A percentile compares a stretch with the other conserved stretches of the same genome.
These are phyloP conservation scores for Lasiosphaeriaceae sp. DNA, from an alignment of 495 filamentous ascomycete genomes.

Conservation along the genomic window DNA sequence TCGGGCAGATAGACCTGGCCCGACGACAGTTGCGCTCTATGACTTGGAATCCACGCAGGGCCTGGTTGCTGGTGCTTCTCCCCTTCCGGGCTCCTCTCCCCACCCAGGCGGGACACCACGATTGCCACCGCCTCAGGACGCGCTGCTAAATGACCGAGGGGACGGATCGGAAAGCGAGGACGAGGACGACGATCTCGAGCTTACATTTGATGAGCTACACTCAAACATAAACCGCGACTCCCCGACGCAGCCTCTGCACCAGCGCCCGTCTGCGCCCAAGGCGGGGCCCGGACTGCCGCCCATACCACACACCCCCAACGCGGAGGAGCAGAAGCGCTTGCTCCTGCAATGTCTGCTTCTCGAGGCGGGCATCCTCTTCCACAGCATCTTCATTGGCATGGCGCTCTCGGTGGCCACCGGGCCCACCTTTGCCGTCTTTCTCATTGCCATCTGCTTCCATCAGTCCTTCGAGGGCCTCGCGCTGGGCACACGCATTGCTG, in stretches of 20 bases:
- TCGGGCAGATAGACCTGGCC: conserved; percentile 11
- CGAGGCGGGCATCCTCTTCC: conserved; percentile 82
- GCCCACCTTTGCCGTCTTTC: conserved; percentile 71
- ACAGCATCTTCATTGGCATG: conserved; percentile 88
- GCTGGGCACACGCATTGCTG: conserved; percentile 68
- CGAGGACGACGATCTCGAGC: conserved; percentile 33
- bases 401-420: conserved; percentile 79
- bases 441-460: conserved; percentile 79
- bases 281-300: conserved; percentile 20
- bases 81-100: conserved; percentile 27
- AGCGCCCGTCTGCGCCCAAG: conserved; percentile 12
- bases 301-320: conserved; percentile 17
- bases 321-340: conserved; percentile 53
- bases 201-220: conserved; percentile 51
- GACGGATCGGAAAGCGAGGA: conserved; percentile 29
- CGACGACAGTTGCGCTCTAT: conserved; percentile 38
- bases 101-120: neutral
- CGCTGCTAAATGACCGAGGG: neutral
- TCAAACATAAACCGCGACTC: conserved; percentile 24
- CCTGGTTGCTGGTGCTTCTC: conserved; percentile 46
- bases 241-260: conserved; percentile 19
- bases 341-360: conserved; percentile 76
- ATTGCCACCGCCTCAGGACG: neutral
- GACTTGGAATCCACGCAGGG: conserved; percentile 43
- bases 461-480: conserved; percentile 74